A percentile compares a stretch with the other conserved stretches of the same genome.
Conservation (phyloP, 2,329 filamentous ascomycete species). For the Nemania sp. region DNA sequence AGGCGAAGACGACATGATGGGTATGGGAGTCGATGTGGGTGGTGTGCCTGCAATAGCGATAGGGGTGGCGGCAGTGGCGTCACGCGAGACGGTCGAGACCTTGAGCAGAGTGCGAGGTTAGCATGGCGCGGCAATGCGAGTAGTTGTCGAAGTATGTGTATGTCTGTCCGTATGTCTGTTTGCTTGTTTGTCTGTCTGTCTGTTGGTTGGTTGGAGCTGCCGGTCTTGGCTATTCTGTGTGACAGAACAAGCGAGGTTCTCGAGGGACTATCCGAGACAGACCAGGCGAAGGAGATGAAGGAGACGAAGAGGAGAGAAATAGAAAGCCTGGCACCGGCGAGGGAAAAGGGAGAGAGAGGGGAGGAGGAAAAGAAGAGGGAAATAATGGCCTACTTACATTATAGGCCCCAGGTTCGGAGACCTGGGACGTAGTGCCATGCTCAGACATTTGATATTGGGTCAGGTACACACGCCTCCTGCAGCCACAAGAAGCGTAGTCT, state of each 20-base stretch:
- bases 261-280: background rate
- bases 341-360: background rate
- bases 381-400: constrained; percentile 36
- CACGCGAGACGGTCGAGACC: constrained; percentile 34
- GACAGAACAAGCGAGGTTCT: too few relatives aligned
- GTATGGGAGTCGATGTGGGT: constrained; percentile 42
- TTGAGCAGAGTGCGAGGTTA: constrained; percentile 36
- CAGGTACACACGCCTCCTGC: constrained; percentile 26
- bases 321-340: background rate
- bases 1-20: constrained; percentile 74
- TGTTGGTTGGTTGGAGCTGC: too few relatives aligned
- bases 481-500: constrained; percentile 32
- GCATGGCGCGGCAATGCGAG: constrained; percentile 32
- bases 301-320: background rate
- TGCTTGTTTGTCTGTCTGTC: too few relatives aligned
- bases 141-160: background rate
- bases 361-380: background rate
- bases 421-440: constrained; percentile 35
- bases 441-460: constrained; percentile 36
- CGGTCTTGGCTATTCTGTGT: too few relatives aligned
- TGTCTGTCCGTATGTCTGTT: too few relatives aligned
- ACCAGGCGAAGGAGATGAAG: constrained; percentile 1
- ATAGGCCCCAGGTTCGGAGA: constrained; percentile 35
- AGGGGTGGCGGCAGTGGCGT: constrained; percentile 30
- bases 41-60: constrained; percentile 33